Evolutionary conservation across 148 eudicot genomes (phyloP), one percentile per base, ranked within the genome.

Genomic region (Linanthus parryae): DNA sequence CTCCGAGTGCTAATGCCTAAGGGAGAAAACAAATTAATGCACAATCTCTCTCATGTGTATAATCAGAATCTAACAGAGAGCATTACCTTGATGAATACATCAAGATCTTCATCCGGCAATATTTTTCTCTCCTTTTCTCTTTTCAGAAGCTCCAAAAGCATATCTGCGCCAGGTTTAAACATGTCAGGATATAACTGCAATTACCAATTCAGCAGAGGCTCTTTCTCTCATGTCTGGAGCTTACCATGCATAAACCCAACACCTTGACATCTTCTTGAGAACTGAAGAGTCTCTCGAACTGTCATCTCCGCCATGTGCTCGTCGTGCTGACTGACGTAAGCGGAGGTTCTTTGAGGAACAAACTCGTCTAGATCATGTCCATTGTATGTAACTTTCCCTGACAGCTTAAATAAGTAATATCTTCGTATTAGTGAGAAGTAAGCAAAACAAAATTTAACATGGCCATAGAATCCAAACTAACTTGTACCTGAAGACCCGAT

Each of bases 291-390:
- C 63, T 91, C 95, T 50, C 87, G 66, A 0, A 91, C 94, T 46
- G 97, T 91, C 97, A 91, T 86, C 71, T 91, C 97, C 16, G 84
- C 89, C 74, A 77, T 78, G 61, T 91, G 97, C 64, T 78, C 73
- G 62, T 91, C 97, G 63, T 78, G 85, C 68, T 91, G 95, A 44
- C 89, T 86, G 24, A 84, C 82, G 67, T 91, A 86, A 38, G 97
- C 82, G 57, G 95, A 83, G 42, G 82, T 81, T 48, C 94, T 78
- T 57, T 86, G 97, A 64, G 97, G 89, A 61, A 70, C 73, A 54
- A 91, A 79, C 67, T 91, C 97, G 36, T 70, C 66, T 19, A 86
- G 73, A 38, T 70, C 83, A 60, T 79, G 73, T 44, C 94, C 97
- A 28, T 86, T 91, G 62, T 90, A 90, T 16, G 68, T 75, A 53